Percentiles rank a stretch among this genome's conserved stretches.
These are phyloP conservation scores for Chaetomiaceae sp. DNA, from an alignment of 2,329 filamentous ascomycete species.

Conservation along the genomic window DNA sequence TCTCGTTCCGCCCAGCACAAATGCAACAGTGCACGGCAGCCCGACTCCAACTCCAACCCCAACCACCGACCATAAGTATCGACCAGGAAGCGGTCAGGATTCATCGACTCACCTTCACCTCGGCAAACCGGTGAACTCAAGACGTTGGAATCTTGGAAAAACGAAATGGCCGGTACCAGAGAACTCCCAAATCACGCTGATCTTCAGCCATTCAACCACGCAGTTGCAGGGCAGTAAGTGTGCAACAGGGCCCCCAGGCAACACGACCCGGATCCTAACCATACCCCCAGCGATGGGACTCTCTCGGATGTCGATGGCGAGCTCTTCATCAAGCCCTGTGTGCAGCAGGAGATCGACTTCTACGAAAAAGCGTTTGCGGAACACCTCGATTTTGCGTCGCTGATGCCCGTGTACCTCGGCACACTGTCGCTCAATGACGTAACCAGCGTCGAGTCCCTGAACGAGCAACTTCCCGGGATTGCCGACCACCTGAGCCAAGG, in stretches of 20 bases:
- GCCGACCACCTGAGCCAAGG: constrained; percentile 41
- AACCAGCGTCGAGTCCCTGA: constrained; percentile 43
- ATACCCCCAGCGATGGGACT: constrained; percentile 69
- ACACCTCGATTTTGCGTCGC: constrained; percentile 69
- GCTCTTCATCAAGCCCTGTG: constrained; percentile 93
- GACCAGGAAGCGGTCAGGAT: background rate
- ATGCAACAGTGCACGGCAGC: constrained; percentile 11
- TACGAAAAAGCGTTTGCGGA: constrained; percentile 67
- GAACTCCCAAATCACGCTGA: constrained; percentile 55
- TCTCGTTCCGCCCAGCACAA: constrained; percentile 12
- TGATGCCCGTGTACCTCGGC: constrained; percentile 84
- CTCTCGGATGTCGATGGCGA: constrained; percentile 78
- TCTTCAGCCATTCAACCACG: constrained; percentile 66
- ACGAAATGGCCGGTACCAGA: constrained; percentile 26
- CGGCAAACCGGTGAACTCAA: background rate
- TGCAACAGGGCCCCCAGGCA: background rate
- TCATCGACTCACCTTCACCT: background rate
- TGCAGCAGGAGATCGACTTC: constrained; percentile 77
- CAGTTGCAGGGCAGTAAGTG: constrained; percentile 80
- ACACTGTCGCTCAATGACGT: constrained; percentile 65
- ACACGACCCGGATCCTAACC: constrained; percentile 16
- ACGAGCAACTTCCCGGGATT: constrained; percentile 45
- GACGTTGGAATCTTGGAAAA: background rate
- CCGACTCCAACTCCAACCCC: constrained; percentile 13
- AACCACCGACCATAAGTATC: constrained; percentile 6